A percentile compares a stretch with the other conserved stretches of the same genome.
Evolutionary conservation across 2,329 filamentous ascomycete species (phyloP).

Genomic region (Penicillium sp.): DNA sequence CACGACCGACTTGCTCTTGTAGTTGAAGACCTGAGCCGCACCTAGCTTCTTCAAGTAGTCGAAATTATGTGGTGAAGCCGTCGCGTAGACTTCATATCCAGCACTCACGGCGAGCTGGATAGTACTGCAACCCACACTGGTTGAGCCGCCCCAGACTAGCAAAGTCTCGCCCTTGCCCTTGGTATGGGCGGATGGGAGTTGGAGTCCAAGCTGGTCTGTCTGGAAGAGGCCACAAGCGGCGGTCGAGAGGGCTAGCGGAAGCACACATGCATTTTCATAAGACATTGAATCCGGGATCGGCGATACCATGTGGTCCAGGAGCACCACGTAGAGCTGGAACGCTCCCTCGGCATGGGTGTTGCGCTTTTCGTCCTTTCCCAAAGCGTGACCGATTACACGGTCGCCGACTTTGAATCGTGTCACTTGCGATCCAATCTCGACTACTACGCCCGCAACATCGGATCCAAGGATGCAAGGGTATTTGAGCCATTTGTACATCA

Average conservation of each 20-base stretch:
- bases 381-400: too few species aligned
- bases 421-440: too few species aligned
- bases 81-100: constrained; percentile 1
- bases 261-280: neutral
- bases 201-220: neutral
- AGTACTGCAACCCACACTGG: neutral
- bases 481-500: too few species aligned
- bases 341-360: too few species aligned
- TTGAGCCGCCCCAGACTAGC: neutral
- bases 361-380: too few species aligned
- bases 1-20: neutral
- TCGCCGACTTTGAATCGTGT: too few species aligned
- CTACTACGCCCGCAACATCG: too few species aligned
- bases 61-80: constrained; percentile 19
- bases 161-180: neutral
- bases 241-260: neutral
- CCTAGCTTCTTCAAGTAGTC: constrained; percentile 8
- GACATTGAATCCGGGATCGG: neutral
- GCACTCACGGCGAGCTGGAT: neutral
- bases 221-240: neutral
- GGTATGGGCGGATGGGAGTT: neutral
- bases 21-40: neutral
- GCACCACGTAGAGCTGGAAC: neutral
- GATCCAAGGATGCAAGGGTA: too few species aligned
- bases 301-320: neutral